Percentiles rank a stretch among this genome's conserved stretches.
Evolutionary conservation across 2,329 filamentous ascomycete genomes (phyloP).

Genomic region (Cryoendolithus antarcticus): DNA sequence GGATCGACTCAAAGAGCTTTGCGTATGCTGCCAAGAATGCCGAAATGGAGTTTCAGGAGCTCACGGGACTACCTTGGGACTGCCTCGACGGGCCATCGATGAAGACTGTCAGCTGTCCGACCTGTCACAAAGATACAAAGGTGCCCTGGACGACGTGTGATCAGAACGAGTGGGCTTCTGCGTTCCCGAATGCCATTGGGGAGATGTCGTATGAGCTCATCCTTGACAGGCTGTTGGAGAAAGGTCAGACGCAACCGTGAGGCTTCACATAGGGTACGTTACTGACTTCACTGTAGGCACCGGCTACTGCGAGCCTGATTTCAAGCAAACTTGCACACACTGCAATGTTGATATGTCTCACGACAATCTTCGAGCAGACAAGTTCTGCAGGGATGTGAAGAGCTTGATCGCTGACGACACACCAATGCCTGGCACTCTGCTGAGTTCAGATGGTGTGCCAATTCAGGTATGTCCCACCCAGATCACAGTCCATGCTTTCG

Average conservation of each 20-base stretch:
- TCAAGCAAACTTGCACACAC: conserved; percentile 29
- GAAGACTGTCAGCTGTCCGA: too few relatives aligned
- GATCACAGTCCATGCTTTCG: background rate
- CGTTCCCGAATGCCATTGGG: too few relatives aligned
- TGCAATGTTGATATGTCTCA: conserved; percentile 44
- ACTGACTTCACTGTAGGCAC: conserved; percentile 24
- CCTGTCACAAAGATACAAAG: too few relatives aligned
- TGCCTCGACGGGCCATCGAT: too few relatives aligned
- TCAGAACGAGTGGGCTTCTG: too few relatives aligned
- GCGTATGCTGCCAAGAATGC: conserved; percentile 25
- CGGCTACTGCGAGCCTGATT: conserved; percentile 50
- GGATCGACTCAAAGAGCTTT: conserved; percentile 47
- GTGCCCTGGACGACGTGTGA: too few relatives aligned
- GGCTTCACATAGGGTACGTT: too few relatives aligned
- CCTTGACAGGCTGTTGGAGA: too few relatives aligned
- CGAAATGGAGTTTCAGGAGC: too few relatives aligned
- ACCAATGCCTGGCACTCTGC: conserved; percentile 57
- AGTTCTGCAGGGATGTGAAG: conserved; percentile 47
- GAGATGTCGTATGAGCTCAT: too few relatives aligned
- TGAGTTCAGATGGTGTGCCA: conserved; percentile 44
- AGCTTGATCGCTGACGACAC: conserved; percentile 33
- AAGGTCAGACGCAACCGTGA: too few relatives aligned
- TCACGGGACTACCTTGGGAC: too few relatives aligned
- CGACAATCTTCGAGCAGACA: conserved; percentile 46
- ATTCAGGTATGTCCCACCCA: background rate